Conservation (phyloP, 2,329 filamentous ascomycete species). For the Exophiala oligosperma region DNA sequence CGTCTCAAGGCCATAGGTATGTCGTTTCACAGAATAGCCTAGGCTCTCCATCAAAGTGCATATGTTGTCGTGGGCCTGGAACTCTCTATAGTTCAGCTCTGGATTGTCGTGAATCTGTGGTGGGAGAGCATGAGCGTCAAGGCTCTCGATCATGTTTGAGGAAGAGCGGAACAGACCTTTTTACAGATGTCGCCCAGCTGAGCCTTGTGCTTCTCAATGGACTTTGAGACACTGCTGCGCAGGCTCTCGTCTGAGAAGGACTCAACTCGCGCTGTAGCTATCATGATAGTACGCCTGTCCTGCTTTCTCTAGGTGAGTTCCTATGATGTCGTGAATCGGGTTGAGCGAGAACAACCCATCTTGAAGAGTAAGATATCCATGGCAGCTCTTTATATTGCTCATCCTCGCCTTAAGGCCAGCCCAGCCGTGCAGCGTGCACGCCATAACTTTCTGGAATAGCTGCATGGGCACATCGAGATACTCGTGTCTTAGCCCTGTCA, state of each 20-base stretch:
- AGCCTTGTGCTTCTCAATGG: not conserved
- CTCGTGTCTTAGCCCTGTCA: too few species aligned
- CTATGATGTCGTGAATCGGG: too few species aligned
- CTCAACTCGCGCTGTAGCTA: not conserved
- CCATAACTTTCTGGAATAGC: too few species aligned
- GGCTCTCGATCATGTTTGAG: too few species aligned
- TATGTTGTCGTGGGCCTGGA: slow-evolving; percentile 53
- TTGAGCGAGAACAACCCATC: too few species aligned
- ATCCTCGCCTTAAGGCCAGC: too few species aligned
- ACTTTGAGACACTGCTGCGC: slow-evolving; percentile 5
- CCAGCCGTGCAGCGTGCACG: too few species aligned
- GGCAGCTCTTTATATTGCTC: too few species aligned
- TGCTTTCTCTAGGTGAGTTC: too few species aligned
- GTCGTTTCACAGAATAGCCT: slow-evolving; percentile 49
- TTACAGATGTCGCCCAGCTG: slow-evolving; percentile 10
- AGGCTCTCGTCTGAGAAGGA: not conserved
- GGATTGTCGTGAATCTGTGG: slow-evolving; percentile 47
- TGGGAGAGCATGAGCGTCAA: too few species aligned
- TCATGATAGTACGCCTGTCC: not conserved
- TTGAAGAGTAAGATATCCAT: too few species aligned
- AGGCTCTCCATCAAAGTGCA: slow-evolving; percentile 46
- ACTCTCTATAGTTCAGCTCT: slow-evolving; percentile 54
- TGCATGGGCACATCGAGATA: too few species aligned
- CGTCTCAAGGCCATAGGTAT: slow-evolving; percentile 54
- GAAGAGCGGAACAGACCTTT: slow-evolving; percentile 4